Evolutionary conservation across 495 filamentous ascomycete species (phyloP).

Genomic region (Penicillium desertorum): DNA sequence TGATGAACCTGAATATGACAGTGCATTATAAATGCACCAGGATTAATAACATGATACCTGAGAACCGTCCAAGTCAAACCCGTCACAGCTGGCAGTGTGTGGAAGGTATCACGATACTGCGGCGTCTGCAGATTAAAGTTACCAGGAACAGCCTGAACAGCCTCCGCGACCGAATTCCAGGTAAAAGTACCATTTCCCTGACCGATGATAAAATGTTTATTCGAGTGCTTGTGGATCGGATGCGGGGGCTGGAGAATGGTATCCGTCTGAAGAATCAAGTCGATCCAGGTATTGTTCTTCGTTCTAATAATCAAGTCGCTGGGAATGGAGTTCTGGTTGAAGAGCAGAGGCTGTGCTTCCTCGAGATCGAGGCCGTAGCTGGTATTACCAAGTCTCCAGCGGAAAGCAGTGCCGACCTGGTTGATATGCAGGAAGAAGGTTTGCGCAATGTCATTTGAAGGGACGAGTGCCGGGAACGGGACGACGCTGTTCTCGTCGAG

Average conservation of each 20-base stretch:
- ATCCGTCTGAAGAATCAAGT: slow-evolving; percentile 49
- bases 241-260: slow-evolving; percentile 46
- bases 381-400: slow-evolving; percentile 48
- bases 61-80: slow-evolving; percentile 52
- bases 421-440: slow-evolving; percentile 38
- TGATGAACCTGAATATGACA: slow-evolving; percentile 62
- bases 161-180: slow-evolving; percentile 53
- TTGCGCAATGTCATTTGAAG: slow-evolving; percentile 41
- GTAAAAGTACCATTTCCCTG: slow-evolving; percentile 48
- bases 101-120: slow-evolving; percentile 49
- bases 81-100: slow-evolving; percentile 35
- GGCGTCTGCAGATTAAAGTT: slow-evolving; percentile 58
- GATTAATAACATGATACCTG: slow-evolving; percentile 58
- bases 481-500: slow-evolving; percentile 38
- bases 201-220: slow-evolving; percentile 58
- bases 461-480: slow-evolving; percentile 43
- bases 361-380: slow-evolving; percentile 35
- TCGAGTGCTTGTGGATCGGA: slow-evolving; percentile 64
- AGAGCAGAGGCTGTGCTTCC: slow-evolving; percentile 48
- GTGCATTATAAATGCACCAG: slow-evolving; percentile 59
- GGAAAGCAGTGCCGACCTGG: slow-evolving; percentile 42
- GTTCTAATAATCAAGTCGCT: slow-evolving; percentile 51
- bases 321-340: slow-evolving; percentile 37
- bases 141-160: slow-evolving; percentile 41
- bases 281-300: slow-evolving; percentile 56